Evolutionary conservation across 2,329 filamentous ascomycete genomes (phyloP).

Genomic region (Epichloe coenophiala): DNA sequence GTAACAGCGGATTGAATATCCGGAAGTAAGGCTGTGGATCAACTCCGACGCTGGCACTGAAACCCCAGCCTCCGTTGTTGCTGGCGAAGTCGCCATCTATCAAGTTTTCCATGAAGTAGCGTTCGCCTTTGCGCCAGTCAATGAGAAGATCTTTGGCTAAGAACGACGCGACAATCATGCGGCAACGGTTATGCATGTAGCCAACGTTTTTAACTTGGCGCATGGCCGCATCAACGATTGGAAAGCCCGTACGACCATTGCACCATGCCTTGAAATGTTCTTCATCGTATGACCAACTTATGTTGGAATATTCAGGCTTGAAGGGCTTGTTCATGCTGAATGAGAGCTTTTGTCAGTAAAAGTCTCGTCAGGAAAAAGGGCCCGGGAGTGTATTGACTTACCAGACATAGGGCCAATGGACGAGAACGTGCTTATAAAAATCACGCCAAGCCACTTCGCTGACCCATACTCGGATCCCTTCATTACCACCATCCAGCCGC

Average conservation of each 20-base stretch:
- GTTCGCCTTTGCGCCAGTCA: conserved; percentile 74
- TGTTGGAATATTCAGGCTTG: conserved; percentile 74
- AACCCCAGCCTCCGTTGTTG: conserved; percentile 54
- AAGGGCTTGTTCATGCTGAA: conserved; percentile 44
- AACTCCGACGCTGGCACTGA: conserved; percentile 52
- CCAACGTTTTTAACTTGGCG: conserved; percentile 54
- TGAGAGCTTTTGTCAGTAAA: neutral
- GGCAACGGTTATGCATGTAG: conserved; percentile 76
- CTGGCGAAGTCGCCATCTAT: conserved; percentile 70
- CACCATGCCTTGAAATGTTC: conserved; percentile 62
- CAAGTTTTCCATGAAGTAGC: conserved; percentile 69
- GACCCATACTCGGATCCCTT: conserved; percentile 62
- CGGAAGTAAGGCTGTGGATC: conserved; percentile 85
- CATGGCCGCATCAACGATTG: conserved; percentile 80
- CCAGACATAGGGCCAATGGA: conserved; percentile 74
- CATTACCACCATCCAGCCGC: conserved; percentile 51
- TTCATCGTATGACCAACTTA: conserved; percentile 66
- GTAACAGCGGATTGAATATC: conserved; percentile 74
- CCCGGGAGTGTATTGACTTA: conserved; percentile 20
- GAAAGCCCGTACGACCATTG: conserved; percentile 61
- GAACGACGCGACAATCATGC: conserved; percentile 76
- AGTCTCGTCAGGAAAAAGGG: neutral
- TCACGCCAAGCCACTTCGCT: conserved; percentile 77
- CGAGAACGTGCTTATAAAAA: conserved; percentile 78
- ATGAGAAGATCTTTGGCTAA: conserved; percentile 67